These are phyloP conservation scores for Ascochyta fabae DNA, from an alignment of 2,329 filamentous ascomycete species.

Conservation along the genomic window DNA sequence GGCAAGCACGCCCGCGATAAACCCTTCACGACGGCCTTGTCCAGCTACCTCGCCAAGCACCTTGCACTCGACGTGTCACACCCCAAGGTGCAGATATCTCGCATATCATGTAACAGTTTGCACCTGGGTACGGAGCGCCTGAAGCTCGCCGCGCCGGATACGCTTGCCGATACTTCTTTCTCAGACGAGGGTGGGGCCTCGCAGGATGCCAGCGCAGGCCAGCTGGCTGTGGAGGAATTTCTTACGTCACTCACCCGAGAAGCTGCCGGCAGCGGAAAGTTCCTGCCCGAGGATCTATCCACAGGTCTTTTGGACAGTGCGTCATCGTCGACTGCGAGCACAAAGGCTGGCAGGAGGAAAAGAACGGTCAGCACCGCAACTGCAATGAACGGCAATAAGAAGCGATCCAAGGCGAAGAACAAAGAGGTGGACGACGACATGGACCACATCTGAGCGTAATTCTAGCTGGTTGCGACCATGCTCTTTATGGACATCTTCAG, in stretches of 20 bases:
- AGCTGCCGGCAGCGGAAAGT: conserved; percentile 43
- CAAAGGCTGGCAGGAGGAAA: conserved; percentile 28
- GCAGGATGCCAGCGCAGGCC: conserved; percentile 38
- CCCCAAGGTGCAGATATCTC: conserved; percentile 49
- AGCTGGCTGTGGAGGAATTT: conserved; percentile 43
- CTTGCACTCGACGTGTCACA: conserved; percentile 51
- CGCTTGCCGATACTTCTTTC: conserved; percentile 31
- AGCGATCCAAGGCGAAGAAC: conserved; percentile 28
- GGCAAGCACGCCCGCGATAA: conserved; percentile 28
- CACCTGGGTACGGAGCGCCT: conserved; percentile 49
- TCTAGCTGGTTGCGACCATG: neutral
- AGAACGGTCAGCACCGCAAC: conserved; percentile 37
- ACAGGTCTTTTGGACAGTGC: conserved; percentile 25
- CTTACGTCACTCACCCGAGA: conserved; percentile 40
- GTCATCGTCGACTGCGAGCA: conserved; percentile 33
- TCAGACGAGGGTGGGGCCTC: conserved; percentile 29
- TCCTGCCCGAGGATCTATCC: conserved; percentile 30
- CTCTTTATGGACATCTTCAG: neutral
- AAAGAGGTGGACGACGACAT: conserved; percentile 19
- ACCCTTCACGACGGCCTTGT: conserved; percentile 51
- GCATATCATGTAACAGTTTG: conserved; percentile 53
- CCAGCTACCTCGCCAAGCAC: conserved; percentile 49
- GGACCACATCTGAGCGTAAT: conserved; percentile 7
- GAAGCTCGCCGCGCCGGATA: conserved; percentile 46
- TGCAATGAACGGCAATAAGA: conserved; percentile 26